Base-by-base conservation (phyloP, 108 stramenopile genomes). In the Cyclotella choctawhatcheeana region DNA sequence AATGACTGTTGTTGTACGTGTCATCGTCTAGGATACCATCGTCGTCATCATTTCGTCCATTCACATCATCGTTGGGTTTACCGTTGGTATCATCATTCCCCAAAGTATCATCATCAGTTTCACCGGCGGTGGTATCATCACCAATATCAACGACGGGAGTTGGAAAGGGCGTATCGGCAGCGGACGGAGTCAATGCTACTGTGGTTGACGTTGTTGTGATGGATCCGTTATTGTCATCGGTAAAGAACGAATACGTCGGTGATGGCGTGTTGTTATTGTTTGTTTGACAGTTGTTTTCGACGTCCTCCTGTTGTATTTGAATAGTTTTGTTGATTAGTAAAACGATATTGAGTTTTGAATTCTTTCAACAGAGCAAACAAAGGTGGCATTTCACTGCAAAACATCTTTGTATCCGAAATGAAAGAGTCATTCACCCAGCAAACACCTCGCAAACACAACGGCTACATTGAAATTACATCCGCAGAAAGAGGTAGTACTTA, bases 401-500 rank as follows among this genome's bases (percentile, higher is more conserved):
- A n/a, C n/a, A n/a, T n/a, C 51, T 22, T 52, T 52, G 51, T 52
- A 16, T 50, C 17, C 5, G 17, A 18, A 16, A 12, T 29, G 1
- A 21, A 52, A 67, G 22, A 25, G 53, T 20, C 20, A 22, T 22
- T 52, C 24, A n/a, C n/a, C n/a, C n/a, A n/a, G n/a, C n/a, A n/a
- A n/a, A n/a, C 5, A 22, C 21, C 18, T 12, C 2, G 1, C 20
- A 22, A 2, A 22, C 51, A 22, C 5, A 31, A 21, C 20, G 22
- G 18, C 40, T 25, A 31, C 29, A 44, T 44, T n/a, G n/a, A n/a
- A n/a, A n/a, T n/a, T n/a, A n/a, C 27, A 48, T 24, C 48, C 2
- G 44, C 2, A 56, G 25, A 22, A 31, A 18, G 27, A 48, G n/a
- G 5, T 13, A 43, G 53, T 43, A 79, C 78, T 79, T 60, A 79